These are phyloP conservation scores for Cyberlindnera bimundalis DNA, from an alignment of 805 yeast species.

Conservation along the genomic window DNA sequence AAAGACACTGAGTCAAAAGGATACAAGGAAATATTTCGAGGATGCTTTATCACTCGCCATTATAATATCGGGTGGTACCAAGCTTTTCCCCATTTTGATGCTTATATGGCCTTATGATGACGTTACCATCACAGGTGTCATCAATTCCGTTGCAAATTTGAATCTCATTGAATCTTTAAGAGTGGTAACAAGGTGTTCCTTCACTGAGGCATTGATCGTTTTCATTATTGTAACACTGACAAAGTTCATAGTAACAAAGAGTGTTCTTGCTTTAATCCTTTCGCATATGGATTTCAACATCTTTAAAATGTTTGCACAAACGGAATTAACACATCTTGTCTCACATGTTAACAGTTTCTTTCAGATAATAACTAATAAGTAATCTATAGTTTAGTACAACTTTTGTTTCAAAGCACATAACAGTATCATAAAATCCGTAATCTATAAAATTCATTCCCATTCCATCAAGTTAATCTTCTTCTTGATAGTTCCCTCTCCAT, in stretches of 20 bases:
- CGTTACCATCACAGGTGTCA: slow-evolving; percentile 56
- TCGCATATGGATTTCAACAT: slow-evolving; percentile 8
- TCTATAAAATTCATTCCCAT: slow-evolving; percentile 34
- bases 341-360: neutral
- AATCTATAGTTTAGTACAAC: too few relatives aligned
- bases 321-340: neutral
- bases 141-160: slow-evolving; percentile 56
- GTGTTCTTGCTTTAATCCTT: slow-evolving; percentile 14
- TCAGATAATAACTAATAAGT: neutral
- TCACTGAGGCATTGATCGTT: slow-evolving; percentile 8
- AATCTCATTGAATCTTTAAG: slow-evolving; percentile 64
- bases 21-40: slow-evolving; percentile 28
- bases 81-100: slow-evolving; percentile 87
- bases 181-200: slow-evolving; percentile 36
- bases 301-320: neutral
- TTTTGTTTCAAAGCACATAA: too few relatives aligned
- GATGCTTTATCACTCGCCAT: slow-evolving; percentile 60
- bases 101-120: slow-evolving; percentile 95
- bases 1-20: slow-evolving; percentile 9
- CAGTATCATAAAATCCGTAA: neutral
- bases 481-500: slow-evolving; percentile 37
- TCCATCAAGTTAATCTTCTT: slow-evolving; percentile 36
- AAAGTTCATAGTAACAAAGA: slow-evolving; percentile 17
- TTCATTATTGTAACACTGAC: slow-evolving; percentile 11
- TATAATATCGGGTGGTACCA: slow-evolving; percentile 72